phyloP scores from a whole-genome alignment of 2,329 filamentous ascomycete species.

The Neurospora sp. region DNA sequence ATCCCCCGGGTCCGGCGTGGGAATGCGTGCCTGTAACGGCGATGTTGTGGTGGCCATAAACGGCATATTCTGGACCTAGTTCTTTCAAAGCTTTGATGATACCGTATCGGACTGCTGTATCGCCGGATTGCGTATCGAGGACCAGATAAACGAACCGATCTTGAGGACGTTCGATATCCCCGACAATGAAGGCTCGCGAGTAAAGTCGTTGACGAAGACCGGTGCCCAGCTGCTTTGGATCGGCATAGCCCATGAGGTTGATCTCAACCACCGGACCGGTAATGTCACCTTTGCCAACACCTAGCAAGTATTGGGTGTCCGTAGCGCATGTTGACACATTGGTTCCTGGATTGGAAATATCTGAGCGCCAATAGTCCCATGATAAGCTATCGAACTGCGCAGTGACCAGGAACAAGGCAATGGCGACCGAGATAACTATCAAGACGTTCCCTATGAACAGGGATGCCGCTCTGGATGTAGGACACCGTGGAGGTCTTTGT shows the following conservation, averaged over 20 bases:
- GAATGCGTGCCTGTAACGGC: slow-evolving; percentile 90
- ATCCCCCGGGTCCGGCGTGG: slow-evolving; percentile 83
- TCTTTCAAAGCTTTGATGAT: slow-evolving; percentile 64
- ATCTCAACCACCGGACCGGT: slow-evolving; percentile 77
- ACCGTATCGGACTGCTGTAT: slow-evolving; percentile 81
- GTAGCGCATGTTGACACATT: neutral
- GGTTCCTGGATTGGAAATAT: neutral
- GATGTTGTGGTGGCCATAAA: slow-evolving; percentile 72
- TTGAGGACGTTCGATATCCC: slow-evolving; percentile 50
- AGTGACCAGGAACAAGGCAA: neutral
- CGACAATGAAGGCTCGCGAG: slow-evolving; percentile 82
- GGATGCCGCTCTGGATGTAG: neutral
- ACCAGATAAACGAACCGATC: slow-evolving; percentile 82
- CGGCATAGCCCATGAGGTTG: slow-evolving; percentile 86
- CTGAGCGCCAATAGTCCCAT: neutral
- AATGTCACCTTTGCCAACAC: slow-evolving; percentile 48
- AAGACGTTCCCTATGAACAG: neutral
- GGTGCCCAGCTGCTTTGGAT: slow-evolving; percentile 68
- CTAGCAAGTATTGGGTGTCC: slow-evolving; percentile 35
- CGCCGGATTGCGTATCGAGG: slow-evolving; percentile 76
- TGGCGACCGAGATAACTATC: neutral
- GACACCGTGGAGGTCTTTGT: neutral
- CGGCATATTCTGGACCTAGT: slow-evolving; percentile 60
- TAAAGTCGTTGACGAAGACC: slow-evolving; percentile 82
- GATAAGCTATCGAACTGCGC: neutral